phyloP scores from a whole-genome alignment of 139 green algal genomes.

The Penium margaritaceum region DNA sequence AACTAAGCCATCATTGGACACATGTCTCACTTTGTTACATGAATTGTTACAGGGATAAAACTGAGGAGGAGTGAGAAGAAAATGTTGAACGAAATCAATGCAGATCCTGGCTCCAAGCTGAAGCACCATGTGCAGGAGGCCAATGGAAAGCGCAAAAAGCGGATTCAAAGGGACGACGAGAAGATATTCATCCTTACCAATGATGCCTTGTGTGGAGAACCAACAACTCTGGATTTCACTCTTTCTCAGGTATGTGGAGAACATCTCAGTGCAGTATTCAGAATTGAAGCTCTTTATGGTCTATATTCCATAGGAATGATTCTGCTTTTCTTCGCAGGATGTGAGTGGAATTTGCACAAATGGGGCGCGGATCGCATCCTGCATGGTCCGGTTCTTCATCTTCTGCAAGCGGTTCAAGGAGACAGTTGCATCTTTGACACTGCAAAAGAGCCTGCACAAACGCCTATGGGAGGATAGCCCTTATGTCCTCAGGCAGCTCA shows the following conservation, averaged over 20 bases:
- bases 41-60: slow-evolving; percentile 41
- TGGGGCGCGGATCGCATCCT: slow-evolving; percentile 16
- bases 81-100: slow-evolving; percentile 45
- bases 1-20: too few relatives aligned
- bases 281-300: background rate
- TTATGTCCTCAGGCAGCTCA: slow-evolving; percentile 23
- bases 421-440: background rate
- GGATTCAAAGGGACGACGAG: slow-evolving; percentile 24
- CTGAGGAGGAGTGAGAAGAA: slow-evolving; percentile 40
- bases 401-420: slow-evolving; percentile 22
- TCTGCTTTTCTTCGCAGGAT: slow-evolving; percentile 19
- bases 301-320: background rate
- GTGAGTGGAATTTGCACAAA: slow-evolving; percentile 29
- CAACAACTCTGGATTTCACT: slow-evolving; percentile 40
- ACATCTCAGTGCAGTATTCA: background rate
- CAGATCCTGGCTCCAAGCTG: slow-evolving; percentile 8
- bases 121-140: slow-evolving; percentile 23
- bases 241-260: slow-evolving; percentile 42
- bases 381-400: slow-evolving; percentile 27
- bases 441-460: slow-evolving; percentile 14
- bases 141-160: slow-evolving; percentile 20
- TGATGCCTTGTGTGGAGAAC: slow-evolving; percentile 36
- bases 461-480: slow-evolving; percentile 25
- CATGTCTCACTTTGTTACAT: too few relatives aligned
- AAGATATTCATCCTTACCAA: slow-evolving; percentile 47